Conservation (phyloP, 139 green algal species). For the Desmodesmus armatus region DNA sequence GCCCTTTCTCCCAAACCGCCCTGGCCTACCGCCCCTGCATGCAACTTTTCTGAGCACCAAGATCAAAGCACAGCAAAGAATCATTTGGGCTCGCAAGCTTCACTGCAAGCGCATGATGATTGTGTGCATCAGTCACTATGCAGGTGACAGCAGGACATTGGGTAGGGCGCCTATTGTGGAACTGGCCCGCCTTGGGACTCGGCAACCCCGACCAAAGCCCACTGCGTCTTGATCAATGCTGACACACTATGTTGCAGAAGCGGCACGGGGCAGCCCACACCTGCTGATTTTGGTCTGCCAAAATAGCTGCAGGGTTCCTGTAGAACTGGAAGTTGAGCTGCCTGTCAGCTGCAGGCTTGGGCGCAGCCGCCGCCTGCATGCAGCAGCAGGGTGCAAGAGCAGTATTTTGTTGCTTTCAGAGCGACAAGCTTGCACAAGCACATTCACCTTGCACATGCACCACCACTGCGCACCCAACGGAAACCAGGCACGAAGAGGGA, state of each 20-base stretch:
- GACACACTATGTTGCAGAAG: no score
- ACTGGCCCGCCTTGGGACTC: no score
- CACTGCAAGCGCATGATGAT: no score
- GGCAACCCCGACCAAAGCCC: no score
- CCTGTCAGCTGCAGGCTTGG: neutral
- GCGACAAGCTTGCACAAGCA: no score
- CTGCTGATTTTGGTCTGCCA: constrained; percentile 24
- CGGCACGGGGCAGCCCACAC: no score
- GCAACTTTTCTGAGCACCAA: neutral
- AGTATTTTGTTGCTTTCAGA: neutral
- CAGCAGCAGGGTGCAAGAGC: neutral
- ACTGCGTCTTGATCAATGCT: no score
- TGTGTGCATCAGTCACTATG: no score
- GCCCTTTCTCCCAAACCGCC: neutral
- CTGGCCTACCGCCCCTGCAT: neutral
- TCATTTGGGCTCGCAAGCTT: neutral
- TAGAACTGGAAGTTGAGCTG: constrained; percentile 85
- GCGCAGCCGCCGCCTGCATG: neutral
- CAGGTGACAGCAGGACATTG: no score
- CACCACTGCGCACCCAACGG: neutral
- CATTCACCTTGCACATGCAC: no score
- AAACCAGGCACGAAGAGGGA: neutral
- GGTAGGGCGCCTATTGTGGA: no score
- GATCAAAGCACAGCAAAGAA: constrained; percentile 1
- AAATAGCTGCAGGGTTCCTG: constrained; percentile 68